These are phyloP conservation scores for Pigoraptor vietnamica DNA, from an alignment of 78 protist species.

Conservation along the genomic window DNA sequence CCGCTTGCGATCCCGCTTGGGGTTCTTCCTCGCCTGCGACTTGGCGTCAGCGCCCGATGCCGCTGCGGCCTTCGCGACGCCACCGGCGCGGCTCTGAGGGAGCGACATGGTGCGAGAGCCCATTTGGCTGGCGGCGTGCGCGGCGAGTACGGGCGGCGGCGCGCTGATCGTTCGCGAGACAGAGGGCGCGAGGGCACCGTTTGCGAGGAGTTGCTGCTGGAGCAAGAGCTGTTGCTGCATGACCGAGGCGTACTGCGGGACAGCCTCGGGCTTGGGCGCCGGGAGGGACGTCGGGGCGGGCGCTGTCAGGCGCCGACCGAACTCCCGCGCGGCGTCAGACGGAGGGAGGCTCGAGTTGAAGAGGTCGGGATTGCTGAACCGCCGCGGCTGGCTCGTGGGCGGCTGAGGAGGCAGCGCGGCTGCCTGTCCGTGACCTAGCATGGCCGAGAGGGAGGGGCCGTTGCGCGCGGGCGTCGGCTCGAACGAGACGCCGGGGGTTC, in stretches of 20 bases:
- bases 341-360: background rate
- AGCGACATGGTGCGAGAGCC: no score
- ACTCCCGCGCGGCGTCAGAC: no score
- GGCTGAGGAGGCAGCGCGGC: background rate
- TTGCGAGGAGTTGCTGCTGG: background rate
- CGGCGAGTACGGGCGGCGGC: no score
- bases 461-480: background rate
- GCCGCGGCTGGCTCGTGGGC: background rate
- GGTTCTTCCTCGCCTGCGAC: no score
- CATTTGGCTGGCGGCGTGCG: no score
- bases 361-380: background rate
- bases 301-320: background rate
- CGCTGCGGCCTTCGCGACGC: no score
- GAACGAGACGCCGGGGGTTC: no score
- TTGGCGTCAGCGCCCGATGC: background rate
- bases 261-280: background rate
- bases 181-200: no score
- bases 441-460: background rate
- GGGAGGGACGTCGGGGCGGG: background rate
- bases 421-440: background rate
- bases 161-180: no score
- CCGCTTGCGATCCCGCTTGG: background rate
- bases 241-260: background rate
- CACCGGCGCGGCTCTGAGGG: no score
- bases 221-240: background rate